Conservation (phyloP, 495 filamentous ascomycete genomes). For the Trichoderma reesei region DNA sequence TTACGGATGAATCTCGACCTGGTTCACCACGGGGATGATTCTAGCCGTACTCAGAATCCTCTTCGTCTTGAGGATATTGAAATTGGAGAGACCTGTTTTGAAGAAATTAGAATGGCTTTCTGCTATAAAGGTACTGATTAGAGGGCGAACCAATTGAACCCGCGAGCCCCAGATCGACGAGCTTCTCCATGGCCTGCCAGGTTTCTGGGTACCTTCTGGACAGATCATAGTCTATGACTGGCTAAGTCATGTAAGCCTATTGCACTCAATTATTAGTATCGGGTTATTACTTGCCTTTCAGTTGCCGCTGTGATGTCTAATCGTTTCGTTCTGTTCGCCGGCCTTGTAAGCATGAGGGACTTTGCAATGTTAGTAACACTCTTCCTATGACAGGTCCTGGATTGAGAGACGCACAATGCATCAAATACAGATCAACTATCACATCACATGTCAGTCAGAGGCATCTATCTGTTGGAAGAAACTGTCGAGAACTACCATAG, state of each 20-base stretch:
- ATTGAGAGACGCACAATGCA: slow-evolving; percentile 56
- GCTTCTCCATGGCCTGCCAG: slow-evolving; percentile 77
- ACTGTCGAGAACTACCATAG: slow-evolving; percentile 33
- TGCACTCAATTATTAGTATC: slow-evolving; percentile 10
- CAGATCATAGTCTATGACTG: slow-evolving; percentile 24
- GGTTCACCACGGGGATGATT: slow-evolving; percentile 77
- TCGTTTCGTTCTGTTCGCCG: slow-evolving; percentile 19
- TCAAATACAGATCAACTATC: slow-evolving; percentile 64
- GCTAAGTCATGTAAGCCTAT: slow-evolving; percentile 11
- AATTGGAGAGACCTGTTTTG: slow-evolving; percentile 78
- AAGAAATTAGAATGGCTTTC: slow-evolving; percentile 47
- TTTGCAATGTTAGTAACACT: slow-evolving; percentile 10
- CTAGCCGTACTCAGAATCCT: slow-evolving; percentile 44
- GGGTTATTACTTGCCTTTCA: slow-evolving; percentile 19
- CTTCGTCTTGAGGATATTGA: slow-evolving; percentile 58
- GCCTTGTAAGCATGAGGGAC: slow-evolving; percentile 29
- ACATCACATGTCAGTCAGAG: background rate
- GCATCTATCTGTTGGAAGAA: background rate
- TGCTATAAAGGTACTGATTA: slow-evolving; percentile 23
- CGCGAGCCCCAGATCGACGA: slow-evolving; percentile 52
- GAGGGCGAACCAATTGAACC: slow-evolving; percentile 29
- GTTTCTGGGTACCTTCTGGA: slow-evolving; percentile 68
- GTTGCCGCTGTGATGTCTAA: slow-evolving; percentile 27
- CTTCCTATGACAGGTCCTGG: slow-evolving; percentile 31
- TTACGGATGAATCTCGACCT: slow-evolving; percentile 81